Base-by-base conservation (phyloP, 208 protist species). In the Kentomonas sorsogonicus region DNA sequence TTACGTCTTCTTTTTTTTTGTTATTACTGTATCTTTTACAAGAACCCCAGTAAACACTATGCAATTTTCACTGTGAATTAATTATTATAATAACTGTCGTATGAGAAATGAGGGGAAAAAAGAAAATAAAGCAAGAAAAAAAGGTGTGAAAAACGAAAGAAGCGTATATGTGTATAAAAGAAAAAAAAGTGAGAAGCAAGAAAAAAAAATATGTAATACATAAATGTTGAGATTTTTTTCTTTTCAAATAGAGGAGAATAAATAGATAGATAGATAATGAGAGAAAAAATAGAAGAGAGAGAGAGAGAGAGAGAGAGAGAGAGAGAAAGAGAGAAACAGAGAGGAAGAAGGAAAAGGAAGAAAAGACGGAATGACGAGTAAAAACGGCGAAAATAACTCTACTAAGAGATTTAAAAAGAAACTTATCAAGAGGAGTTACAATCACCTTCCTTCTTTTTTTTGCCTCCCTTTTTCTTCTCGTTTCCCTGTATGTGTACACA, bases 101-200 rank as follows among this genome's bases (percentile, higher is more conserved):
- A n/a, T n/a, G n/a, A n/a, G n/a, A n/a, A n/a, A n/a, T n/a, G n/a
- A n/a, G n/a, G n/a, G n/a, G n/a, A n/a, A n/a, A n/a, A n/a, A n/a
- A n/a, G n/a, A n/a, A n/a, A n/a, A n/a, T n/a, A n/a, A n/a, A n/a
- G n/a, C n/a, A n/a, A n/a, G n/a, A n/a, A n/a, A n/a, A n/a, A n/a
- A n/a, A n/a, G n/a, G n/a, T n/a, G n/a, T n/a, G n/a, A n/a, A n/a
- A n/a, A n/a, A n/a, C n/a, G n/a, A n/a, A n/a, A n/a, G n/a, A n/a
- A n/a, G 88, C 84, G 76, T 94, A 94, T 55, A 85, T 81, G 50
- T 84, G 81, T 63, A 91, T 66, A 40, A 89, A 57, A 29, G 80
- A 79, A 83, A 84, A 94, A 55, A 80, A n/a, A n/a, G n/a, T 81
- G 74, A 91, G 85, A 0, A 84, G 81, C 40, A 84, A 87, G 60